phyloP scores from a whole-genome alignment of 73 alveolate genomes.

The Urostyla sp. region DNA sequence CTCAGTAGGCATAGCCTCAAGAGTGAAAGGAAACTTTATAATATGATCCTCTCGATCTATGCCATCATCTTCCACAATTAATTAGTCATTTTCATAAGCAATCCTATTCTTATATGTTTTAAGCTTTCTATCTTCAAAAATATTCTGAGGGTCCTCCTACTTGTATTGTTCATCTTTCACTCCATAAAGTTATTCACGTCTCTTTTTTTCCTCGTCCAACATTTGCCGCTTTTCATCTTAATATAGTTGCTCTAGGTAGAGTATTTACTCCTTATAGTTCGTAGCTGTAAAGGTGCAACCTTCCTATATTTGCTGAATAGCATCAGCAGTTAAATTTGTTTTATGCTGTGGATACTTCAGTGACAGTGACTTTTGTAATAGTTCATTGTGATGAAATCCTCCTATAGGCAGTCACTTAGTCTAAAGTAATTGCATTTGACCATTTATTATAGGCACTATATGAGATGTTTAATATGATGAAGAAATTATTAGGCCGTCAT shows the following conservation, averaged over 20 bases:
- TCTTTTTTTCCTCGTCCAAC: slow-evolving; percentile 57
- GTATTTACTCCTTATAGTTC: slow-evolving; percentile 79
- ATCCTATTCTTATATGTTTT: slow-evolving; percentile 10
- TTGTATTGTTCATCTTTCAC: slow-evolving; percentile 16
- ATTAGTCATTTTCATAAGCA: neutral
- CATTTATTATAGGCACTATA: slow-evolving; percentile 83
- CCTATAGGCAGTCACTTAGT: slow-evolving; percentile 88
- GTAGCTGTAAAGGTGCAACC: slow-evolving; percentile 85
- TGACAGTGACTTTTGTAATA: slow-evolving; percentile 77
- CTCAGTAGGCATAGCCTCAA: slow-evolving; percentile 49
- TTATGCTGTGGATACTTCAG: slow-evolving; percentile 87
- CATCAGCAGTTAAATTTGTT: slow-evolving; percentile 73
- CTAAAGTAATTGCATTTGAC: slow-evolving; percentile 67
- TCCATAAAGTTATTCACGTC: slow-evolving; percentile 41
- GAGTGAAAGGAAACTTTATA: slow-evolving; percentile 60
- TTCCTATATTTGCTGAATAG: slow-evolving; percentile 85
- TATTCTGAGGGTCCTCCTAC: neutral
- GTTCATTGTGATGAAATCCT: slow-evolving; percentile 83
- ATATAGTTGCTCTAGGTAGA: slow-evolving; percentile 69
- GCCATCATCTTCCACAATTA: slow-evolving; percentile 8
- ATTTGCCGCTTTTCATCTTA: slow-evolving; percentile 74
- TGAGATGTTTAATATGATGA: slow-evolving; percentile 87
- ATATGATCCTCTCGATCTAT: slow-evolving; percentile 40
- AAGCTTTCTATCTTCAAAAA: neutral
- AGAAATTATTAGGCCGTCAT: slow-evolving; percentile 77